Conservation (phyloP, 306 rosid species). For the Cucumis cinereus region DNA sequence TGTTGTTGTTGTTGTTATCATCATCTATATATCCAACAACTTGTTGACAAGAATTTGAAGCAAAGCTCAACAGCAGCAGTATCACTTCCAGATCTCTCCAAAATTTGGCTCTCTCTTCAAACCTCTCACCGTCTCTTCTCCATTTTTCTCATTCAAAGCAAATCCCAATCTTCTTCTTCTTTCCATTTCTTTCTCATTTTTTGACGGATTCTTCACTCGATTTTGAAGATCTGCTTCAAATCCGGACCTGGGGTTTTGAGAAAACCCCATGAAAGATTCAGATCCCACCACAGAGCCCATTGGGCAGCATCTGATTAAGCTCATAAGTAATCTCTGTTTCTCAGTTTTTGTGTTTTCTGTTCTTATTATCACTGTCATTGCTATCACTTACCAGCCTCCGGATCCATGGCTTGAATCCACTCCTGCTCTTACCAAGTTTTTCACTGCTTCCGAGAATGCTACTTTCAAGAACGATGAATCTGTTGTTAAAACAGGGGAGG, state of each 20-base stretch:
- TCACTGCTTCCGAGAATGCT: constrained; percentile 66
- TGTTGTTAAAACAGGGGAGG: constrained; percentile 75
- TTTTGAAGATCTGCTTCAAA: constrained; percentile 8
- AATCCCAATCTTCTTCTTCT: neutral
- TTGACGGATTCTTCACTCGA: neutral
- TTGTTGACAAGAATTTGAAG: neutral
- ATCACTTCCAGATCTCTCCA: neutral
- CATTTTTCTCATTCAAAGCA: neutral
- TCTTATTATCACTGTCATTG: constrained; percentile 72
- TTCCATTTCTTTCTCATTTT: neutral
- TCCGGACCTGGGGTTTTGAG: constrained; percentile 7
- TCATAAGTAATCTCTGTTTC: constrained; percentile 81
- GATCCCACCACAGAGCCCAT: constrained; percentile 52
- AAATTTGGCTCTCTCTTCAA: neutral
- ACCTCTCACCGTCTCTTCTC: neutral
- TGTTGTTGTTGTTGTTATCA: too few species aligned
- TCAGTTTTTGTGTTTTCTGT: constrained; percentile 77
- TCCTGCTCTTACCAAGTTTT: constrained; percentile 75
- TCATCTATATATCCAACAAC: too few species aligned
- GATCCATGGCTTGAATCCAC: constrained; percentile 97
- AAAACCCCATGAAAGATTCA: constrained; percentile 51
- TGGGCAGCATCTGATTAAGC: constrained; percentile 75
- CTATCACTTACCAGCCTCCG: constrained; percentile 95
- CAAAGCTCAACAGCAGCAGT: neutral
- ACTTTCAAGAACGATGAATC: constrained; percentile 73